These are phyloP conservation scores for Pythium sp. DNA, from an alignment of 352 stramenopile species.

Conservation along the genomic window DNA sequence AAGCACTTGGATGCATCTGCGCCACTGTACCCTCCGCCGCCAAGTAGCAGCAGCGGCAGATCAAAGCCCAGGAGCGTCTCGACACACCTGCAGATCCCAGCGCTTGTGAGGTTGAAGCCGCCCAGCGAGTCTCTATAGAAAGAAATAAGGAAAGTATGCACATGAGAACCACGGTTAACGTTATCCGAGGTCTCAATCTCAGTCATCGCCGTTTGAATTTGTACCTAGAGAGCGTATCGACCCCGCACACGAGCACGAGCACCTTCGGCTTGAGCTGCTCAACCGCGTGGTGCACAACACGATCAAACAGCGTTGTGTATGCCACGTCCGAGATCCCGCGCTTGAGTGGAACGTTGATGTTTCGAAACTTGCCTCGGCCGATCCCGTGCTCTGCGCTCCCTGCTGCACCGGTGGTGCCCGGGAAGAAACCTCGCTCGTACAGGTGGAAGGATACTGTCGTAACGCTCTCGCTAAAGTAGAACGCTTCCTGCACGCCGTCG, in stretches of 20 bases:
- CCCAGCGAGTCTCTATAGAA: conserved; percentile 29
- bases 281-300: conserved; percentile 34
- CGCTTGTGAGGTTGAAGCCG: conserved; percentile 48
- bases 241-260: conserved; percentile 64
- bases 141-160: neutral
- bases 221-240: conserved; percentile 52
- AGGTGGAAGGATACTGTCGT: conserved; percentile 60
- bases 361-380: conserved; percentile 36
- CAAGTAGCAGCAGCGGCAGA: conserved; percentile 50
- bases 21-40: conserved; percentile 67
- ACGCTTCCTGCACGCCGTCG: conserved; percentile 54
- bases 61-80: conserved; percentile 30
- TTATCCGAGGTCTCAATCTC: neutral
- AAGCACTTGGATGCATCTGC: conserved; percentile 51
- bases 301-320: conserved; percentile 49
- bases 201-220: neutral
- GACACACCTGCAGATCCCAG: conserved; percentile 32
- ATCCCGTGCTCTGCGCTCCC: conserved; percentile 22
- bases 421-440: conserved; percentile 46
- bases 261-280: conserved; percentile 38
- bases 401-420: conserved; percentile 28
- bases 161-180: neutral
- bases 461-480: conserved; percentile 48
- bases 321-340: conserved; percentile 48
- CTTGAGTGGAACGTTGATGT: conserved; percentile 63